phyloP scores from a whole-genome alignment of 23 red algal genomes.

The Gracilaria domingensis region DNA sequence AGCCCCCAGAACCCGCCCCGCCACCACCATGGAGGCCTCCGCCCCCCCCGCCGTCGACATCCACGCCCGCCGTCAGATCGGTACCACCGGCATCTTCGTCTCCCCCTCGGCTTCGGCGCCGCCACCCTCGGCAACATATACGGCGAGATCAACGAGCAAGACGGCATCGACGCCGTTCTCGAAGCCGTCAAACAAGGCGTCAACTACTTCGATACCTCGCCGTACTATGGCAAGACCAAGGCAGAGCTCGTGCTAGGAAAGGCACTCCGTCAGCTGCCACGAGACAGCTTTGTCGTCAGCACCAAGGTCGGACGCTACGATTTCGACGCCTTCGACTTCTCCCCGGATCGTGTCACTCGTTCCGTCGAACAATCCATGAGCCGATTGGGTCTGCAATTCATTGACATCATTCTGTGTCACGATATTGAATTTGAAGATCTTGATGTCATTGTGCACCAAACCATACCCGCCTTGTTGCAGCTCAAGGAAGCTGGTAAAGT shows the following conservation, averaged over 20 bases:
- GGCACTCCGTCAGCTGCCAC: conserved; percentile 77
- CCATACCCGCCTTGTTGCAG: conserved; percentile 74
- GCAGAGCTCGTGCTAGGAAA: conserved; percentile 91
- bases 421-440: conserved; percentile 96
- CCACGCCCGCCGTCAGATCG: conserved; percentile 66
- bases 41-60: neutral
- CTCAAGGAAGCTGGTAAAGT: conserved; percentile 78
- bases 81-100: conserved; percentile 85
- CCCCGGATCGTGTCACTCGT: conserved; percentile 66
- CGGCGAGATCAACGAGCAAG: conserved; percentile 76
- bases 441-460: conserved; percentile 80
- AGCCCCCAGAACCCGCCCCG: too few relatives aligned
- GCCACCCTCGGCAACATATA: conserved; percentile 93
- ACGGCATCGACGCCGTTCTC: conserved; percentile 78
- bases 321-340: conserved; percentile 89
- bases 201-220: conserved; percentile 96
- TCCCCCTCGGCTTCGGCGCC: conserved; percentile 93
- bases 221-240: conserved; percentile 91
- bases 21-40: neutral
- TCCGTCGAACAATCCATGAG: conserved; percentile 87
- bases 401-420: conserved; percentile 99
- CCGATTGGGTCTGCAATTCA: conserved; percentile 71
- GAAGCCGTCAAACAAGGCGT: conserved; percentile 88
- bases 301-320: conserved; percentile 99
- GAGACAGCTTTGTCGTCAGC: conserved; percentile 86